Evolutionary conservation across 2,329 filamentous ascomycete genomes (phyloP).

Genomic region (Microcyclosporella mali): DNA sequence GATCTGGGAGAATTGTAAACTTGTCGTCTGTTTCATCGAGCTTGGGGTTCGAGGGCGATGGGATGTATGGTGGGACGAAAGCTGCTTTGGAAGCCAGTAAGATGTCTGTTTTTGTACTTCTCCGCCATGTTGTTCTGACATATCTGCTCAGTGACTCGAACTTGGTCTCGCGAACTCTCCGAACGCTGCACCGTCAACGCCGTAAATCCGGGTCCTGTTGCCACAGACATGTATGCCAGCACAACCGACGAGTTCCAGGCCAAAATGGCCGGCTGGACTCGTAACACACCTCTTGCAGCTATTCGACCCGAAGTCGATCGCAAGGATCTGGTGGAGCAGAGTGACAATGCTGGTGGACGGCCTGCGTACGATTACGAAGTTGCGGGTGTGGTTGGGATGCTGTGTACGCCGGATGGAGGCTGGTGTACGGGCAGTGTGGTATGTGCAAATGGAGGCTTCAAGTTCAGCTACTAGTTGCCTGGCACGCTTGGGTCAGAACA

Average conservation of each 20-base stretch:
- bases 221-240: conserved; percentile 57
- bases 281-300: conserved; percentile 58
- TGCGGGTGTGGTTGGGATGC: conserved; percentile 69
- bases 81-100: conserved; percentile 53
- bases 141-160: conserved; percentile 52
- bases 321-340: conserved; percentile 46
- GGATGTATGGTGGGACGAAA: conserved; percentile 60
- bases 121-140: too few relatives aligned
- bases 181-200: conserved; percentile 60
- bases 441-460: conserved; percentile 74
- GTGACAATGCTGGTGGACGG: conserved; percentile 47
- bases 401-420: conserved; percentile 62
- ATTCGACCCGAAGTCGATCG: conserved; percentile 57
- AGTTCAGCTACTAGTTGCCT: conserved; percentile 39
- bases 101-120: too few relatives aligned
- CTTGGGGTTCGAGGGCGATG: conserved; percentile 53
- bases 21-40: conserved; percentile 54
- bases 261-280: conserved; percentile 54
- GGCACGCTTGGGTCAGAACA: too few relatives aligned
- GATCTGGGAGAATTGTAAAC: conserved; percentile 59
- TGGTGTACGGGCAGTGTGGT: conserved; percentile 76
- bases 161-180: conserved; percentile 58
- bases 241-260: conserved; percentile 54
- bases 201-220: conserved; percentile 60
- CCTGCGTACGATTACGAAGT: conserved; percentile 61